Evolutionary conservation across 2,329 filamentous ascomycete species (phyloP), one percentile per base, ranked within the genome.

Genomic region (Alternaria solani): DNA sequence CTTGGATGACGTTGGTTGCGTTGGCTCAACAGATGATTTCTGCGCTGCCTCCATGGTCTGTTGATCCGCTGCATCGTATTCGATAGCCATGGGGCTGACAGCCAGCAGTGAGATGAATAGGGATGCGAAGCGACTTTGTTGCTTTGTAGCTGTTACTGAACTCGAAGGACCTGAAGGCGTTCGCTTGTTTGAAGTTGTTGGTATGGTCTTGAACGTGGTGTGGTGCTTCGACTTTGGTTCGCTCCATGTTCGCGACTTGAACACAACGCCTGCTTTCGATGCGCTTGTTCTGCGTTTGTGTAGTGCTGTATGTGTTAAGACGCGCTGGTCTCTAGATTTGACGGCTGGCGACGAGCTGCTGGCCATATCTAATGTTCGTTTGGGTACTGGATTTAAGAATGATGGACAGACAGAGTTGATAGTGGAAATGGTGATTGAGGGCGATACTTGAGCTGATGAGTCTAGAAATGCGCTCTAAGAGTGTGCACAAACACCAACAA

Each of bases 91-190:
- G 1, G 64, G 58, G 26, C 62, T 68, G 36, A 63, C 64, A 0
- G 67, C 62, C 46, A 68, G 55, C 18, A 68, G 47, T 2, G 65
- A 65, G 16, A 69, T 63, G n/a, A 68, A 61, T 5, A 69, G 59
- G 1, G 65, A 68, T 7, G 63, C 63, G 5, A 68, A 57, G 9
- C 65, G 51, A 18, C 61, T 63, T 26, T 68, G 63, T 16, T 60
- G 61, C 23, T 65, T 65, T 51, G 57, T 54, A 6, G 54, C 57
- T 43, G 58, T 55, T 41, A 44, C 58, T 39, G 34, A 43, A 46
- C 26, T 59, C 28, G 52, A 9, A 2, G 38, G 30, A 23, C 41
- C 18, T 18, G 53, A 49, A 16, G 57, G 39, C 18, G 44, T 9
- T 18, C 30, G 41, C n/a, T 34, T 52, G 20, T 39, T 49, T 3